phyloP scores from a whole-genome alignment of 345 rosid genomes.

The Eutrema heterophyllum region DNA sequence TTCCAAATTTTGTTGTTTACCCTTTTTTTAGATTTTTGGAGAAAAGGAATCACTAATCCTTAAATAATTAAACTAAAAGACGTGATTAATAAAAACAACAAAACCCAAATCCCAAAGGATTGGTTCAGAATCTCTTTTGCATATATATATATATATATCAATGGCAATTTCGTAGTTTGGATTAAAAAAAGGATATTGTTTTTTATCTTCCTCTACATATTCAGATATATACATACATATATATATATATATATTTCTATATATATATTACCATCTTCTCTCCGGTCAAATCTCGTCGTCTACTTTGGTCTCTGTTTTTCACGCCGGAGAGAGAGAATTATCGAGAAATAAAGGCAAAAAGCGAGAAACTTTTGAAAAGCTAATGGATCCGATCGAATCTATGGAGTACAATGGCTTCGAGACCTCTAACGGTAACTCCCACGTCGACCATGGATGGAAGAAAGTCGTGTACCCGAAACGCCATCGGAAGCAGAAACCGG shows the following conservation, averaged over 20 bases:
- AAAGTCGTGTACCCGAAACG: conserved; percentile 63
- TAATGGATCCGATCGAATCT: conserved; percentile 31
- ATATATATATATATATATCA: not conserved
- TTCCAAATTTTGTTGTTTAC: not conserved
- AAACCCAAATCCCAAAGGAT: not conserved
- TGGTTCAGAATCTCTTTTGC: conserved; percentile 2
- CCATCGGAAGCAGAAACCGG: conserved; percentile 41
- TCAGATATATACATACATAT: too few species aligned
- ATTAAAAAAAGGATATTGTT: not conserved
- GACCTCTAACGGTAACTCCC: conserved; percentile 23
- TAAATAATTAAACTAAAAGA: not conserved
- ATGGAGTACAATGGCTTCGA: conserved; percentile 34
- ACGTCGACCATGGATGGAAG: conserved; percentile 64
- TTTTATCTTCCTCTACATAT: not conserved
- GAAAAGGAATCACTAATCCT: not conserved
- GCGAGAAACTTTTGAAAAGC: not conserved
- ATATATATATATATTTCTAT: too few species aligned
- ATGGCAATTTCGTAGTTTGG: conserved; percentile 18
- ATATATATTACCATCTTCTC: not conserved
- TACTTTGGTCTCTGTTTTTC: conserved; percentile 18
- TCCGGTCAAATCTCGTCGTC: conserved; percentile 29
- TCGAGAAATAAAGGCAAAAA: not conserved
- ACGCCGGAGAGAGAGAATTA: conserved; percentile 8
- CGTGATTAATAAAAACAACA: not conserved
- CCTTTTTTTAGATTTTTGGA: not conserved